Base-by-base conservation (phyloP, 108 stramenopile species). In the Tribonema minus region DNA sequence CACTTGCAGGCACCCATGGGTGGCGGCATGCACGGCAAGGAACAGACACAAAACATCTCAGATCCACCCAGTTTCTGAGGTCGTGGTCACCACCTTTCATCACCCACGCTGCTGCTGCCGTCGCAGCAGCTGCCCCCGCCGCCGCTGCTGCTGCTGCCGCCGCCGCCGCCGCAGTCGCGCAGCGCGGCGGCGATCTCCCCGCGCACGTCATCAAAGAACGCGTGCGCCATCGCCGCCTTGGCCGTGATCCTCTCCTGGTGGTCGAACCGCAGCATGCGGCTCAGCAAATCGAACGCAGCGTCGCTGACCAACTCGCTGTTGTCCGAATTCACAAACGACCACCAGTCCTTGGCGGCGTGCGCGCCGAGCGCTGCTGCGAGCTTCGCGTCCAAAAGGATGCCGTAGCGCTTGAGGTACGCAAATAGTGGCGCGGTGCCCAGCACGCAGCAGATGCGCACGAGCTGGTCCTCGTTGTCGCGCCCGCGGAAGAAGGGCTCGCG, bases 401-500 rank as follows among this genome's bases (percentile, higher is more conserved):
- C 70, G 86, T 99, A 99, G 1, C 92, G 93, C 72, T 95, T 93
- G 37, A 99, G 86, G 73, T 96, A 99, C 38, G 90, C 90, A 78
- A 93, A 92, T 23, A 99, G 88, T 74, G 96, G 96, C 58, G 97
- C 95, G 1, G 98, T 99, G 32, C 98, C 98, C 68, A 99, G 85
- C 28, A 99, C 98, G 84, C 95, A 95, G 82, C 94, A 95, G 27
- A 78, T 78, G 35, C 77, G 54, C 59, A 99, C 95, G 27, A 99
- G 89, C 90, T 99, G 98, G 85, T 99, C 98, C 82, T 99, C 97
- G 82, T 99, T 99, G 82, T 99, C 94, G 72, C 94, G 94, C 35
- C 98, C 96, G 76, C 96, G 94, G 84, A 98, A 97, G 90, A 96
- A 98, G 3, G 95, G 95, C 76, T 95, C 75, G 36, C 80, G 32